These are phyloP conservation scores for Graphiopsis chlorocephala DNA, from an alignment of 2,329 filamentous ascomycete species.

Conservation along the genomic window DNA sequence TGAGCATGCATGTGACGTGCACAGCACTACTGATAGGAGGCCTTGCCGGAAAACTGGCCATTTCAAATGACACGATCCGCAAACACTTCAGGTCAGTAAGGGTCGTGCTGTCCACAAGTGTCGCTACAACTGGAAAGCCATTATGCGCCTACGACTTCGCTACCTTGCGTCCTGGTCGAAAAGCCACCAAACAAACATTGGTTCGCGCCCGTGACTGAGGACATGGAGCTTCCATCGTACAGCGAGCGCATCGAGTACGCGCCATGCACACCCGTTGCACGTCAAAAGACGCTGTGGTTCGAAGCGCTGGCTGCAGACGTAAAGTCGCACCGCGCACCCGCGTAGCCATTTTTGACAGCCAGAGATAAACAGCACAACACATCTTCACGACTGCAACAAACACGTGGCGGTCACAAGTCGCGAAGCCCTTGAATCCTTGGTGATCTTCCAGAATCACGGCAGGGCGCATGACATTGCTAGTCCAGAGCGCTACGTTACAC, in stretches of 20 bases:
- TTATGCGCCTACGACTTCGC: neutral
- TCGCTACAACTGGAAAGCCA: neutral
- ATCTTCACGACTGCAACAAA: neutral
- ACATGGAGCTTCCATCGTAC: neutral
- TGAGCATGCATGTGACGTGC: constrained; percentile 2
- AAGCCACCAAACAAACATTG: neutral
- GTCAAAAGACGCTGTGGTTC: neutral
- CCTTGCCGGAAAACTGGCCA: neutral
- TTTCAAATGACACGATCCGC: neutral
- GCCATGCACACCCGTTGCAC: neutral
- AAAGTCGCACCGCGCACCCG: neutral
- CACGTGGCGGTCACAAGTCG: constrained; percentile 2
- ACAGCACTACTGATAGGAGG: neutral
- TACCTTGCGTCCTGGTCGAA: neutral
- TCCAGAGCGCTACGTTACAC: constrained; percentile 1
- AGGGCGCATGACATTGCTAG: constrained; percentile 6
- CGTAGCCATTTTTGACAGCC: neutral
- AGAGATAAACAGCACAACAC: neutral
- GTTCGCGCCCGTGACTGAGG: neutral
- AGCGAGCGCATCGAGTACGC: constrained; percentile 1
- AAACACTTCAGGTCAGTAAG: neutral
- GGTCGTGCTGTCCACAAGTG: neutral
- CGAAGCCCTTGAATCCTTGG: neutral
- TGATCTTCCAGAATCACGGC: neutral
- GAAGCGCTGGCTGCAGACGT: neutral